Evolutionary conservation across 1,284 basidiomycete genomes (phyloP).

Genomic region (Anthracocystis setariae): DNA sequence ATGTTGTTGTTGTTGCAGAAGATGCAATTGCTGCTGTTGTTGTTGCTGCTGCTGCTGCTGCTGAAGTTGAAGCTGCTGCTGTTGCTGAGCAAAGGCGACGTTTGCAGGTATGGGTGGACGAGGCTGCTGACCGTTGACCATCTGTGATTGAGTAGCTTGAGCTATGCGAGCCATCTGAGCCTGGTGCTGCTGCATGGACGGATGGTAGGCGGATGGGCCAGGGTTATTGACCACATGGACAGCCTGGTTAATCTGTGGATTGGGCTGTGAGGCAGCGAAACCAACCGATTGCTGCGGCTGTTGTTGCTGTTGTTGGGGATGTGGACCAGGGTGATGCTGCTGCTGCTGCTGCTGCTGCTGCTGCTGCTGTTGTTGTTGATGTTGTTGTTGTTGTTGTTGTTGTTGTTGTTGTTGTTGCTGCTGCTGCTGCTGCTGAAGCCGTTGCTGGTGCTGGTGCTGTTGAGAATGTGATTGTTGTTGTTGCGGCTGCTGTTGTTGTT

Average conservation of each 20-base stretch:
- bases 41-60: constrained; percentile 33
- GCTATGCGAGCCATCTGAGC: constrained; percentile 45
- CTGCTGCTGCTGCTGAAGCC: constrained; percentile 9
- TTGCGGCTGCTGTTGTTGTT: constrained; percentile 8
- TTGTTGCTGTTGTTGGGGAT: constrained; percentile 16
- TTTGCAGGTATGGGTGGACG: constrained; percentile 26
- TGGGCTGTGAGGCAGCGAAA: constrained; percentile 12
- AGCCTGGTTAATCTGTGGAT: constrained; percentile 7
- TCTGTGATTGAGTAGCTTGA: constrained; percentile 27
- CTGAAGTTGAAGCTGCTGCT: constrained; percentile 21
- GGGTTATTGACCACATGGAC: constrained; percentile 19
- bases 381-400: constrained; percentile 8
- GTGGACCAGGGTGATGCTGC: constrained; percentile 8
- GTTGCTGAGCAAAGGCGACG: constrained; percentile 30
- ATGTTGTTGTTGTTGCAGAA: constrained; percentile 27
- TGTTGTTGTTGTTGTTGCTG: constrained; percentile 9
- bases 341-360: constrained; percentile 22
- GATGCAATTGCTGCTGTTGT: constrained; percentile 27
- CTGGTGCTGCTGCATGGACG: constrained; percentile 48
- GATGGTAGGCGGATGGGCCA: constrained; percentile 39
- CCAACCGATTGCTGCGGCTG: constrained; percentile 28
- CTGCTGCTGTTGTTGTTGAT: constrained; percentile 14
- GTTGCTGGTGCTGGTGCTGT: constrained; percentile 25
- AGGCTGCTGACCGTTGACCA: constrained; percentile 36
- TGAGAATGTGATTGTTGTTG: constrained; percentile 9